Percentiles rank a stretch among this genome's conserved stretches.
These are phyloP conservation scores for Alliaria petiolata DNA, from an alignment of 345 rosid species.

Conservation along the genomic window DNA sequence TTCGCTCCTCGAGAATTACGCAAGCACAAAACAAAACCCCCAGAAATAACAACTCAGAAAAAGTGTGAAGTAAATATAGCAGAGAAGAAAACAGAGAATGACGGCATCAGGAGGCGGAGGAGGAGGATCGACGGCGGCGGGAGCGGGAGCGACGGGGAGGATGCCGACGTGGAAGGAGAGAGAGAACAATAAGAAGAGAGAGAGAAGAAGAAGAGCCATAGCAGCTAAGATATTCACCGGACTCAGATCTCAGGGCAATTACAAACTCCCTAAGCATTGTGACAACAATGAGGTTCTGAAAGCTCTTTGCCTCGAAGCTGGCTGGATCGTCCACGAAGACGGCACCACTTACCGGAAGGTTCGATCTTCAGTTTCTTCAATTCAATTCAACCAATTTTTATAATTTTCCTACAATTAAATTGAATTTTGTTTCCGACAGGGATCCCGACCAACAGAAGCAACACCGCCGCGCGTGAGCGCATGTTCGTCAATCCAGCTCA, in stretches of 20 bases:
- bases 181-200: constrained; percentile 31
- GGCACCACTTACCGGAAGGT: constrained; percentile 43
- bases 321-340: constrained; percentile 39
- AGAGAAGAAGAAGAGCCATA: constrained; percentile 26
- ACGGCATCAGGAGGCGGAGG: constrained; percentile 28
- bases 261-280: constrained; percentile 30
- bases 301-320: constrained; percentile 38
- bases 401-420: not conserved
- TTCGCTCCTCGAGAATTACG: constrained; percentile 23
- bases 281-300: constrained; percentile 36
- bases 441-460: constrained; percentile 57
- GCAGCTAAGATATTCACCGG: constrained; percentile 31
- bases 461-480: constrained; percentile 52
- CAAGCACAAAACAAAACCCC: not conserved
- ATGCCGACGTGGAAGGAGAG: constrained; percentile 34
- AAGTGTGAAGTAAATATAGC: not conserved
- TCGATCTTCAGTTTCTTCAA: not conserved
- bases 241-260: constrained; percentile 29
- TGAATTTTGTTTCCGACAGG: constrained; percentile 41
- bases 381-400: not conserved
- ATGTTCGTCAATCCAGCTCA: constrained; percentile 68
- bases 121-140: constrained; percentile 23
- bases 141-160: constrained; percentile 30
- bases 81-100: constrained; percentile 3
- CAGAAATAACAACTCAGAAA: not conserved